Evolutionary conservation across 2,329 filamentous ascomycete genomes (phyloP), one percentile per base, ranked within the genome.

Genomic region (Microthyrium microscopicum): DNA sequence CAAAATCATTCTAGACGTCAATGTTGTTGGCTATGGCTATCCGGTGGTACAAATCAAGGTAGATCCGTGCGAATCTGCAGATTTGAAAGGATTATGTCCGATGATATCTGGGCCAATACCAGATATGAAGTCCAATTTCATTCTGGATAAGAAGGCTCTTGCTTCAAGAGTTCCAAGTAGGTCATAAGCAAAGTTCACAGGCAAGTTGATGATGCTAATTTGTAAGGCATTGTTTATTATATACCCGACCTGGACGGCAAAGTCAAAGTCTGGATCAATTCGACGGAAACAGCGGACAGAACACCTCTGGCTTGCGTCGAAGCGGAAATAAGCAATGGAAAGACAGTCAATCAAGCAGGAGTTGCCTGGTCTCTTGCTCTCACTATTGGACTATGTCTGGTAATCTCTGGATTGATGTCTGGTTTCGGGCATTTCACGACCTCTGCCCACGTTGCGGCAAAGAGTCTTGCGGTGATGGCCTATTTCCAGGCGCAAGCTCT

Each of bases 381-480:
- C 43, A 84, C 94, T 46, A 82, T 83, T 41, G 82, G 82, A 39
- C 60, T 92, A 29, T 83, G 80, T 44, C 64, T 94, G 29, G 64
- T 83, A 30, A 77, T 83, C 6, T 93, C 87, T 26, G 87, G 83
- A 40, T 69, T 94, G 42, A 80, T 87, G 20, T 93, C 84, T 20
- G 84, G 84, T 21, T 63, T 94, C 5, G 87, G 87, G 8, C 84
- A 94, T 55, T 82, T 82, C 31, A 95, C 94, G 53, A 87, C 87
- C 5, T 87, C 87, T 31, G 84, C 87, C 31, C 87, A 95, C 56
- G 80, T 95, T 41, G 87, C 87, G 35, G 78, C 85, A 34, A 93
- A 92, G 50, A 83, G 87, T 2, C 68, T 94, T 40, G 89, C 85
- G 12, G 73, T 95, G 19, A 92, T 93, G 51, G 73, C 79, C 39